Evolutionary conservation across 163 green algal species (phyloP).

Genomic region (Volvox carteri): DNA sequence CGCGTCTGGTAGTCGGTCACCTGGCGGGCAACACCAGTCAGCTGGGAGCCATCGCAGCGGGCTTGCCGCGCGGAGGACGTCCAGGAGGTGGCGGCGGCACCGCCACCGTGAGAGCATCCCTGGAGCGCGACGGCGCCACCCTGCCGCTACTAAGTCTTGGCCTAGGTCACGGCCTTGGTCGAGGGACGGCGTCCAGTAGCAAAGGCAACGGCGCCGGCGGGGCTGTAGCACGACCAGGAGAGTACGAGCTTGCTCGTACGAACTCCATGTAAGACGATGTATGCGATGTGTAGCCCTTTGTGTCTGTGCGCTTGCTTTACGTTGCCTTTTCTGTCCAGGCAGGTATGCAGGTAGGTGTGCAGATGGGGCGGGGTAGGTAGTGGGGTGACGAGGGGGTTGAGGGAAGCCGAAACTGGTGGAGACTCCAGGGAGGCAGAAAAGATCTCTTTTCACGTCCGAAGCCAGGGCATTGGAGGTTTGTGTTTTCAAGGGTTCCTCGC

Average conservation of each 20-base stretch:
- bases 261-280: not conserved
- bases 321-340: too few species aligned
- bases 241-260: constrained; percentile 28
- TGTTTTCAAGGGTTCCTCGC: too few species aligned
- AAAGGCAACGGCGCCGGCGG: not conserved
- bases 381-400: too few species aligned
- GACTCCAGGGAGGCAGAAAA: too few species aligned
- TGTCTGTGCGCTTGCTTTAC: not conserved
- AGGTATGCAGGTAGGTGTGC: too few species aligned
- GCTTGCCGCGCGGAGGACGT: not conserved
- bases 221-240: not conserved
- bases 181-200: not conserved
- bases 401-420: too few species aligned
- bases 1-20: constrained; percentile 30
- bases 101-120: not conserved
- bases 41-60: constrained; percentile 14
- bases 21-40: constrained; percentile 37
- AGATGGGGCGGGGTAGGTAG: too few species aligned
- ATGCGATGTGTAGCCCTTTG: not conserved
- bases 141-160: not conserved
- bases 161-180: not conserved
- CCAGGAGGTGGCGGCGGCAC: not conserved
- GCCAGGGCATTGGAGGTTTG: too few species aligned
- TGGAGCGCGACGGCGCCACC: not conserved
- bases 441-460: too few species aligned